Base-by-base conservation (phyloP, 176 grass and related monocot genomes). In the Areca catechu region DNA sequence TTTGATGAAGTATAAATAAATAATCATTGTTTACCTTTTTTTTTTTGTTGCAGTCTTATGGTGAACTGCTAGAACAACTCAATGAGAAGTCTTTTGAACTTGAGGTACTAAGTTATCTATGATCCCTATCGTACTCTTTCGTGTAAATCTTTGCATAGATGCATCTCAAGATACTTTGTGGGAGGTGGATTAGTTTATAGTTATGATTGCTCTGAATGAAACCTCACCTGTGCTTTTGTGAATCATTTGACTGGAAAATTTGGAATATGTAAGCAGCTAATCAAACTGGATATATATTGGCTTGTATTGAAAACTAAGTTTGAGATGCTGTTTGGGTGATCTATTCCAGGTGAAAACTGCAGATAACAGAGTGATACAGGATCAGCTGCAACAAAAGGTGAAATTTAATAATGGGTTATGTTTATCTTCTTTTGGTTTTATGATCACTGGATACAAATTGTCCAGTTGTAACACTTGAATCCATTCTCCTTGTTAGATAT, bases 281-380 rank as follows among this genome's bases (percentile, higher is more conserved):
- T 29, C 27, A 29, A 29, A 5, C 6, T 29, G 27, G 27, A 29
- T 29, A 29, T 29, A 5, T 29, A 6, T 29, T 43, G 34, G 34
- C 34, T 43, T 43, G 9, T 43, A 29, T 43, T 43, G 34, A 43
- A 43, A 43, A 43, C 34, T 43, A 12, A 43, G 34, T 43, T 34
- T 21, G 9, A 58, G 63, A 43, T 16, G 56, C 52, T 80, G 65
- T 60, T 60, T 37, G 3, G 60, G 22, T 52, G 74, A 76, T 51
- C 47, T 57, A 70, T 88, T 79, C 50, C 75, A 97, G 93, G 94
- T 98, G 27, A 98, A 89, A 68, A 79, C 56, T 51, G 94, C 94
- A 60, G 94, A 98, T 84, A 98, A 98, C 79, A 85, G 84, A 83
- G 73, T 98, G 64, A 98, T 93, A 67, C 94, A 92, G 74, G 94